Evolutionary conservation across 1,139 yeast genomes (phyloP).

Genomic region (Geotrichum carabidarum): DNA sequence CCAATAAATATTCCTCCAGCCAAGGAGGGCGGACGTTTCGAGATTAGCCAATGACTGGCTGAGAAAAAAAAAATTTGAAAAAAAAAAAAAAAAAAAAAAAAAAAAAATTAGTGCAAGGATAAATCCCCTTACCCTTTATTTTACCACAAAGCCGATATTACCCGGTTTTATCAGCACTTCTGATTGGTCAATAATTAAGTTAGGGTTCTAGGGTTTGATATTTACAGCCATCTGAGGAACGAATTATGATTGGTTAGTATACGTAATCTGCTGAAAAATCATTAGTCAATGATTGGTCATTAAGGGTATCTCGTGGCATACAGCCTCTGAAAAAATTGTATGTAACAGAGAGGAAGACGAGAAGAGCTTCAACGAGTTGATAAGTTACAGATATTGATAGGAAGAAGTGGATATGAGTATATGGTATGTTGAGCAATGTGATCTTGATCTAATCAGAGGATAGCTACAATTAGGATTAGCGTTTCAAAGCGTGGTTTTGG

Average conservation of each 20-base stretch:
- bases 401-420: no score
- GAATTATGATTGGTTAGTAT: neutral
- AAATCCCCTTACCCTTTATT: neutral
- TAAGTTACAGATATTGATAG: no score
- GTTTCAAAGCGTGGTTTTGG: no score
- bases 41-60: neutral
- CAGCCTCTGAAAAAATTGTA: no score
- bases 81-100: neutral
- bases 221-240: neutral
- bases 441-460: no score
- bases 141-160: neutral
- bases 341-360: no score
- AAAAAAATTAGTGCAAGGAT: neutral
- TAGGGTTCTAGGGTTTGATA: slow-evolving; percentile 5
- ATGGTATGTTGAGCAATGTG: no score
- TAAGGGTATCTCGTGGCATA: no score
- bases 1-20: neutral
- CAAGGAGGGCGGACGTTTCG: neutral
- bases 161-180: neutral
- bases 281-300: neutral
- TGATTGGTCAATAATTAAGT: neutral
- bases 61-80: neutral
- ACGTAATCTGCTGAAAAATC: neutral
- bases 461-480: no score
- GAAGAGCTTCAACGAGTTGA: no score